Evolutionary conservation across 495 filamentous ascomycete species (phyloP).

Genomic region (Penicillium dipodomyicola): DNA sequence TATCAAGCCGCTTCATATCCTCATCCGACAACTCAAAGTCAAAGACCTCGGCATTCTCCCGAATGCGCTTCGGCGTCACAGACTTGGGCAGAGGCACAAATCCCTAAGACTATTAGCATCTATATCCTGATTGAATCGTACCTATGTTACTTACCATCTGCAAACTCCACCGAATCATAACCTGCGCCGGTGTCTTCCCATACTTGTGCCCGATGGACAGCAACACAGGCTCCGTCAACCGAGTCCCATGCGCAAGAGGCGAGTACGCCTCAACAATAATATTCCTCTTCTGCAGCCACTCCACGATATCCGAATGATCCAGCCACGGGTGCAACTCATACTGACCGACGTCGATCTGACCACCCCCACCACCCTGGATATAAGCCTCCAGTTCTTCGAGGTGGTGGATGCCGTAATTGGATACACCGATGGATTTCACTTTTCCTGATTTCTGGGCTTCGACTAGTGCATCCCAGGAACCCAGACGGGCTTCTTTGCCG

Average conservation of each 20-base stretch:
- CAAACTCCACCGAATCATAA: constrained; percentile 80
- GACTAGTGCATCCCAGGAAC: constrained; percentile 51
- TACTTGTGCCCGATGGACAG: constrained; percentile 63
- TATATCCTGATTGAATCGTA: neutral
- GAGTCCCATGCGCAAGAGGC: constrained; percentile 66
- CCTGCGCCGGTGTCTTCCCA: constrained; percentile 70
- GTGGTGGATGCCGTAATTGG: constrained; percentile 57
- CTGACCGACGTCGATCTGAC: constrained; percentile 78
- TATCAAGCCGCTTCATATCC: constrained; percentile 57
- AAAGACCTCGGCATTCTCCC: constrained; percentile 73
- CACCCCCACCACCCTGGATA: constrained; percentile 68
- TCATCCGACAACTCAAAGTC: constrained; percentile 71
- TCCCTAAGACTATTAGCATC: constrained; percentile 36
- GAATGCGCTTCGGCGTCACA: constrained; percentile 54
- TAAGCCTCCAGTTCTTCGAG: constrained; percentile 65
- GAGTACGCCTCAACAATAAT: constrained; percentile 78
- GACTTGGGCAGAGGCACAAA: constrained; percentile 65
- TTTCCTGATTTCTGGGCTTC: constrained; percentile 53
- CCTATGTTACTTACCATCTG: constrained; percentile 52
- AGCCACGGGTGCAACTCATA: constrained; percentile 89
- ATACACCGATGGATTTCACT: constrained; percentile 51
- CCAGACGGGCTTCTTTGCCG: constrained; percentile 45
- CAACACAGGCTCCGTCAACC: constrained; percentile 60
- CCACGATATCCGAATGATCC: constrained; percentile 66
- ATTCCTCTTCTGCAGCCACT: constrained; percentile 67